phyloP scores from a whole-genome alignment of 371 early-diverging fungal species.

The Mucor plumbeus region DNA sequence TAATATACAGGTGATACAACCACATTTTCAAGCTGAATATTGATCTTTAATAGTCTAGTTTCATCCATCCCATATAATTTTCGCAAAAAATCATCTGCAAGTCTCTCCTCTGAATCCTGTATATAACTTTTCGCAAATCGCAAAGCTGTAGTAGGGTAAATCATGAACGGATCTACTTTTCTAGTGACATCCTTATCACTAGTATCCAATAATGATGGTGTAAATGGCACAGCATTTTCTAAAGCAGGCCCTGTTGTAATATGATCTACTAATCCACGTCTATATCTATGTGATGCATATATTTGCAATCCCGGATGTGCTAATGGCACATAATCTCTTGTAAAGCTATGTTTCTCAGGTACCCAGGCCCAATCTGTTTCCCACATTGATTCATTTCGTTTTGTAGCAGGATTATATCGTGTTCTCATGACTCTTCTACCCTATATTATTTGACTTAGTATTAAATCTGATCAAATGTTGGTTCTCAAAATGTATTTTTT shows the following conservation, averaged over 20 bases:
- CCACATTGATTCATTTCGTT: constrained; percentile 51
- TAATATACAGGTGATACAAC: constrained; percentile 63
- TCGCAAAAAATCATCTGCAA: constrained; percentile 55
- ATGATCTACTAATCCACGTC: constrained; percentile 59
- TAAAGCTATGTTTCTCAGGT: constrained; percentile 46
- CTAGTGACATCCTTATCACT: constrained; percentile 23
- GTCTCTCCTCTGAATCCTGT: constrained; percentile 49
- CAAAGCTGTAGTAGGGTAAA: constrained; percentile 60
- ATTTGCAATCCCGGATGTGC: constrained; percentile 57
- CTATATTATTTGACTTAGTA: constrained; percentile 17
- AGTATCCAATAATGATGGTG: constrained; percentile 50
- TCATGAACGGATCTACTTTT: constrained; percentile 57
- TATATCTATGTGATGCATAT: constrained; percentile 64
- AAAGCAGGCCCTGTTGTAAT: constrained; percentile 59
- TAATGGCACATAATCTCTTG: constrained; percentile 49
- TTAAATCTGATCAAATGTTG: background rate
- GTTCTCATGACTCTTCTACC: constrained; percentile 46
- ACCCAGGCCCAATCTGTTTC: constrained; percentile 65
- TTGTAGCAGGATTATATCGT: constrained; percentile 51
- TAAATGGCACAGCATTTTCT: constrained; percentile 45
- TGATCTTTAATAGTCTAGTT: constrained; percentile 57
- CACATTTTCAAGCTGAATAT: constrained; percentile 47
- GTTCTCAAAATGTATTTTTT: background rate
- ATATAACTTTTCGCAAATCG: constrained; percentile 57
- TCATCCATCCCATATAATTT: constrained; percentile 55